Evolutionary conservation across 2,329 filamentous ascomycete genomes (phyloP).

Genomic region (Colletotrichum liaoningense): DNA sequence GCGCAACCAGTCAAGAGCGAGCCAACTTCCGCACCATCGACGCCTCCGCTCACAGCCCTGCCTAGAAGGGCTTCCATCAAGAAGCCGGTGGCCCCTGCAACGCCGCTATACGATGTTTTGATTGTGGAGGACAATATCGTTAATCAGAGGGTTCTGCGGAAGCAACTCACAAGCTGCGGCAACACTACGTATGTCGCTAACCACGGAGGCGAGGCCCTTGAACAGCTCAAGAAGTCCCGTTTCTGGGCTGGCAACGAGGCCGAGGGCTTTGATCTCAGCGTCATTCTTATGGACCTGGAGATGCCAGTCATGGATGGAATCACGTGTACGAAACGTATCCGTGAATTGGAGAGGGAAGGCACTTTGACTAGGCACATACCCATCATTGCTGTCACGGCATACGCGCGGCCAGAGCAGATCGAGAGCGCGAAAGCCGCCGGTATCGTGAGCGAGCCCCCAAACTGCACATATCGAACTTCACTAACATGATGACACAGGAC

Average conservation of each 20-base stretch:
- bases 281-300: constrained; percentile 84
- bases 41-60: constrained; percentile 16
- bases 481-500: constrained; percentile 57
- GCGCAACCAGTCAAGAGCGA: constrained; percentile 40
- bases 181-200: constrained; percentile 73
- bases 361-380: constrained; percentile 75
- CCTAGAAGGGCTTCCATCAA: constrained; percentile 19
- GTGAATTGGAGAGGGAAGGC: constrained; percentile 73
- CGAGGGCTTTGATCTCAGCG: constrained; percentile 66
- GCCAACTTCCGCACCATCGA: constrained; percentile 4
- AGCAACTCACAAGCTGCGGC: constrained; percentile 70
- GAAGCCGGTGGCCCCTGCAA: background rate
- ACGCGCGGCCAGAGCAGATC: constrained; percentile 80
- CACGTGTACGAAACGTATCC: constrained; percentile 76
- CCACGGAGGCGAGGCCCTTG: constrained; percentile 72
- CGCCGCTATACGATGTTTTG: constrained; percentile 59
- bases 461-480: background rate
- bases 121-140: constrained; percentile 78
- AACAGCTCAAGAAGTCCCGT: constrained; percentile 65
- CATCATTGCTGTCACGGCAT: constrained; percentile 86
- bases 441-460: constrained; percentile 66
- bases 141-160: constrained; percentile 73
- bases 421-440: constrained; percentile 77
- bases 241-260: constrained; percentile 65
- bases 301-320: constrained; percentile 89